Conservation (phyloP, 2,329 filamentous ascomycete species). For the Tolypocladium ovalisporum region DNA sequence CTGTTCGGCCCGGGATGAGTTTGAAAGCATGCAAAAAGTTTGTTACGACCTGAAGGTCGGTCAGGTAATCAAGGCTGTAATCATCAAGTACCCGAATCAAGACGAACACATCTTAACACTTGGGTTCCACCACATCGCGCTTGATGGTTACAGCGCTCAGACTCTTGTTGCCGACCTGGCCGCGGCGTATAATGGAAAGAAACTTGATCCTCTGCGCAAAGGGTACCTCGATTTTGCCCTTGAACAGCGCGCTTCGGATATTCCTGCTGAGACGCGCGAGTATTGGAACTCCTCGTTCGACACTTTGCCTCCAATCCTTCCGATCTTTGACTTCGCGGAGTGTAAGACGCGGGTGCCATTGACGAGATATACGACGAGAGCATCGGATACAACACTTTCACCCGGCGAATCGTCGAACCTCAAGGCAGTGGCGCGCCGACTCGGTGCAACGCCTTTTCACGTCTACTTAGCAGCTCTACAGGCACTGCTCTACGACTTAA, state of each 20-base stretch:
- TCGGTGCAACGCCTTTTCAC: slow-evolving; percentile 25
- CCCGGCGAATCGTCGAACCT: slow-evolving; percentile 8
- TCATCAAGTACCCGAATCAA: slow-evolving; percentile 11
- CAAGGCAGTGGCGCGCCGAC: slow-evolving; percentile 9
- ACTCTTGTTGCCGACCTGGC: slow-evolving; percentile 32
- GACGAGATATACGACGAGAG: neutral
- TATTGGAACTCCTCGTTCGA: neutral
- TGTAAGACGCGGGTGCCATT: neutral
- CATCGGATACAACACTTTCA: neutral
- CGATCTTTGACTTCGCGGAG: slow-evolving; percentile 10
- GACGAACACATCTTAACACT: slow-evolving; percentile 28
- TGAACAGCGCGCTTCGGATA: slow-evolving; percentile 11
- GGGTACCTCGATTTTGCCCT: slow-evolving; percentile 25
- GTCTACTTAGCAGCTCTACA: slow-evolving; percentile 31
- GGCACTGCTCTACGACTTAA: slow-evolving; percentile 22
- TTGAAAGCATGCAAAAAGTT: slow-evolving; percentile 16
- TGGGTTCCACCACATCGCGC: slow-evolving; percentile 34
- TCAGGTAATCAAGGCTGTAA: neutral
- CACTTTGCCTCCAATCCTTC: slow-evolving; percentile 11
- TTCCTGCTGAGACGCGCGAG: neutral
- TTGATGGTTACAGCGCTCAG: slow-evolving; percentile 35
- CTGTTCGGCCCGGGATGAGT: slow-evolving; percentile 13
- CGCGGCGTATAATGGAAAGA: slow-evolving; percentile 24
- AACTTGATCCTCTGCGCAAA: slow-evolving; percentile 7
- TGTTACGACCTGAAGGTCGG: slow-evolving; percentile 20